Evolutionary conservation across 306 rosid species (phyloP).

Genomic region (Cucumis melo): DNA sequence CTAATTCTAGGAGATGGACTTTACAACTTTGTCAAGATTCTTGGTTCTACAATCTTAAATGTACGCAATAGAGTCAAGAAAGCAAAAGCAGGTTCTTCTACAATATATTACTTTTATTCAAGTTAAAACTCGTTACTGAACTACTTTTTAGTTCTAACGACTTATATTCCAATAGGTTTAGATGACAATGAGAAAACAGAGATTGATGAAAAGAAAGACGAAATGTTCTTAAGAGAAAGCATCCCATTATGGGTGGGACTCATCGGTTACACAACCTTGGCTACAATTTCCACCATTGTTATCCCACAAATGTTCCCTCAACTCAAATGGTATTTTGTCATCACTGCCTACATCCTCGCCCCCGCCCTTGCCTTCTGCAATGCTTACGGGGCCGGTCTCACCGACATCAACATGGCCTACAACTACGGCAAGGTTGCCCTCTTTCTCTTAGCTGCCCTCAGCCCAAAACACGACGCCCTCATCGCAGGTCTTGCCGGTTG

Average conservation of each 20-base stretch:
- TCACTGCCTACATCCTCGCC: constrained; percentile 39
- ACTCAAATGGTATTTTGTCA: constrained; percentile 35
- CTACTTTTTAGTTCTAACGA: too few species aligned
- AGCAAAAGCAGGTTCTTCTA: constrained; percentile 16
- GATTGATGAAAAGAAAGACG: constrained; percentile 26
- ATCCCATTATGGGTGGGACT: constrained; percentile 52
- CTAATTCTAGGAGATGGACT: constrained; percentile 78
- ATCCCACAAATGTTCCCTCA: constrained; percentile 58
- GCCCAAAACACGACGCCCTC: constrained; percentile 28
- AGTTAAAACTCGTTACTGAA: too few species aligned
- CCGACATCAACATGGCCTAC: constrained; percentile 92
- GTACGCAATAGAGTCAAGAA: constrained; percentile 16
- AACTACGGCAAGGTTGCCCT: constrained; percentile 88
- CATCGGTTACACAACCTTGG: constrained; percentile 17
- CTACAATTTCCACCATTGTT: constrained; percentile 28
- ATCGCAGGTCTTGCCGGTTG: constrained; percentile 63
- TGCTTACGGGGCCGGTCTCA: constrained; percentile 88
- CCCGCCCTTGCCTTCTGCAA: constrained; percentile 94
- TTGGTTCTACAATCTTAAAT: constrained; percentile 28
- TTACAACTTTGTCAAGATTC: constrained; percentile 61
- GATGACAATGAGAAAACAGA: constrained; percentile 15
- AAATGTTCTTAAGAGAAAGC: constrained; percentile 44
- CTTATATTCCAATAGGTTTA: constrained; percentile 7
- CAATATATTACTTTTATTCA: not conserved
- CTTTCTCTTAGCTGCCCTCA: constrained; percentile 51